Evolutionary conservation across 306 rosid genomes (phyloP).

Genomic region (Luffa acutangula): DNA sequence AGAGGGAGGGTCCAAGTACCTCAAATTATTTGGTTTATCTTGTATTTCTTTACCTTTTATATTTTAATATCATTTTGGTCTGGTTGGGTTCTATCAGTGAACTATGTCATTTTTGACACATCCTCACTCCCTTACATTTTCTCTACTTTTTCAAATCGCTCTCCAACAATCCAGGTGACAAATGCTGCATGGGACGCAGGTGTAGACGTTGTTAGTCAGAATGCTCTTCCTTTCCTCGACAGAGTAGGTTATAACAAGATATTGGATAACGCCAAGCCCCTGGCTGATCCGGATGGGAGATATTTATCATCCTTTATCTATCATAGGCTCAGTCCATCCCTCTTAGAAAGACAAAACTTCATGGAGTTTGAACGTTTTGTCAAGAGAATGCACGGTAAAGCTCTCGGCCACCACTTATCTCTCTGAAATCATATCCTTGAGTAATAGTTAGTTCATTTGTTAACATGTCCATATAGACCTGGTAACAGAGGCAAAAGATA

Average conservation of each 20-base stretch:
- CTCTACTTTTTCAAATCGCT: not conserved
- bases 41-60: no score
- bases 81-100: no score
- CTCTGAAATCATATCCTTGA: not conserved
- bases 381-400: conserved; percentile 92
- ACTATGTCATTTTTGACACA: not conserved
- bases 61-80: no score
- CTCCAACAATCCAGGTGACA: conserved; percentile 45
- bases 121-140: not conserved
- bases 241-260: conserved; percentile 65
- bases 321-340: conserved; percentile 68
- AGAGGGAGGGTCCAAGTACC: no score
- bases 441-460: not conserved
- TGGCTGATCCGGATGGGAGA: conserved; percentile 78
- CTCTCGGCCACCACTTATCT: not conserved
- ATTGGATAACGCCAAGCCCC: conserved; percentile 72
- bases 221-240: conserved; percentile 61
- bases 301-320: conserved; percentile 68
- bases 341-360: conserved; percentile 68
- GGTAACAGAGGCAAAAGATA: not conserved
- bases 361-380: conserved; percentile 81
- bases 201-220: conserved; percentile 55
- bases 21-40: no score
- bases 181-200: conserved; percentile 84
- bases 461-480: not conserved